Evolutionary conservation across 495 filamentous ascomycete genomes (phyloP).

Genomic region (Annulohypoxylon nitens): DNA sequence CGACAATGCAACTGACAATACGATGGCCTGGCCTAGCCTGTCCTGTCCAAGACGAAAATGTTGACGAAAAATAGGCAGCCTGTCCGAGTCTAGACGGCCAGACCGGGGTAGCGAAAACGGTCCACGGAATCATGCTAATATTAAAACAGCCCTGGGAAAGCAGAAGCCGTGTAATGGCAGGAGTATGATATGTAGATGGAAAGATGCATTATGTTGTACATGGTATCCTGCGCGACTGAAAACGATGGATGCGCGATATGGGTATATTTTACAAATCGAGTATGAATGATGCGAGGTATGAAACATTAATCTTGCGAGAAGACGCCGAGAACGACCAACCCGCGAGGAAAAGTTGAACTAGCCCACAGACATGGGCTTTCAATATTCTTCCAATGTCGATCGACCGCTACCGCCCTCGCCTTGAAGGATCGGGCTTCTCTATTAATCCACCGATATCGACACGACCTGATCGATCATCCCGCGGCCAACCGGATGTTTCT

Average conservation of each 20-base stretch:
- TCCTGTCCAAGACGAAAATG: conserved; percentile 16
- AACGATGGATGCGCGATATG: conserved; percentile 44
- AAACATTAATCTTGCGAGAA: conserved; percentile 38
- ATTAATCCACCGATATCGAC: conserved; percentile 69
- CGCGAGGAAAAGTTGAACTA: conserved; percentile 18
- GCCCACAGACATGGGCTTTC: conserved; percentile 14
- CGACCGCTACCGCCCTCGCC: conserved; percentile 43
- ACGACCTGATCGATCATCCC: conserved; percentile 61
- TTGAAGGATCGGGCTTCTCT: conserved; percentile 57
- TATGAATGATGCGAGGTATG: conserved; percentile 42
- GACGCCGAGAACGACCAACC: conserved; percentile 20
- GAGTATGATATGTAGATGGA: conserved; percentile 46
- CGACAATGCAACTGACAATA: conserved; percentile 35
- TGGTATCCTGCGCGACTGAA: conserved; percentile 51
- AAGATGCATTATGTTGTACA: conserved; percentile 56
- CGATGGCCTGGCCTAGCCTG: conserved; percentile 12
- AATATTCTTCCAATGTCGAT: conserved; percentile 20
- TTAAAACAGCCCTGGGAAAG: conserved; percentile 34
- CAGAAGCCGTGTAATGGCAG: conserved; percentile 35
- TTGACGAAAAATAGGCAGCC: conserved; percentile 14
- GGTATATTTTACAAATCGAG: conserved; percentile 47
- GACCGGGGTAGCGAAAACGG: conserved; percentile 13
- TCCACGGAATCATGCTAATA: conserved; percentile 34
- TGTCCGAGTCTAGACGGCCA: conserved; percentile 8
- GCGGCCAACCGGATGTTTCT: conserved; percentile 52